phyloP scores from a whole-genome alignment of 306 rosid genomes.

The Gastrolobium bilobum region DNA sequence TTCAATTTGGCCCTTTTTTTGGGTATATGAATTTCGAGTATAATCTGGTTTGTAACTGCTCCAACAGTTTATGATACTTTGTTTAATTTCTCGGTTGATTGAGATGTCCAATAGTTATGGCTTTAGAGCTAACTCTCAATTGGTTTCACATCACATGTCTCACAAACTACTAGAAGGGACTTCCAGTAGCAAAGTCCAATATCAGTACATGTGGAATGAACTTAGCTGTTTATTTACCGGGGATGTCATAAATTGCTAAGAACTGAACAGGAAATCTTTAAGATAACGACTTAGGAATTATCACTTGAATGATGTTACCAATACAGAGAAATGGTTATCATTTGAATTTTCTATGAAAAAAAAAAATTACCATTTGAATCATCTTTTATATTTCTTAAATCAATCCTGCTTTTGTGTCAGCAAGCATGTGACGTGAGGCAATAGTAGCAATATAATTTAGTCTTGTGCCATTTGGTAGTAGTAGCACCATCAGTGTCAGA shows the following conservation, averaged over 20 bases:
- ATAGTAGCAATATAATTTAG: too few relatives aligned
- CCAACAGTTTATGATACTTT: neutral
- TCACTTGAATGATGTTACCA: conserved; percentile 9
- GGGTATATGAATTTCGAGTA: neutral
- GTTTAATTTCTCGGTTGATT: neutral
- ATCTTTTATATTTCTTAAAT: neutral
- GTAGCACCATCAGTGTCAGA: too few relatives aligned
- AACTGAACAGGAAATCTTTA: conserved; percentile 7
- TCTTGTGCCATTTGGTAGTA: too few relatives aligned
- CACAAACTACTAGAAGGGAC: neutral
- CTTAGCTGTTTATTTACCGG: neutral
- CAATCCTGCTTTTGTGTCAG: neutral
- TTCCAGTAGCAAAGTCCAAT: too few relatives aligned
- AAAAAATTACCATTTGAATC: neutral
- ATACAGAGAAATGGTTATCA: neutral
- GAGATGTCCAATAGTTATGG: neutral
- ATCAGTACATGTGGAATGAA: neutral
- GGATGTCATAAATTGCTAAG: conserved; percentile 15
- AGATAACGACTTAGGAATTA: neutral
- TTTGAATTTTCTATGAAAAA: conserved; percentile 22
- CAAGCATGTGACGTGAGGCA: neutral
- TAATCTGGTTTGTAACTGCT: neutral
- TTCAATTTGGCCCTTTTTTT: neutral
- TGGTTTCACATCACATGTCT: too few relatives aligned
- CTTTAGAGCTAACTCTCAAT: neutral